Evolutionary conservation across 2,329 filamentous ascomycete genomes (phyloP).

Genomic region (Penicillium sp.): DNA sequence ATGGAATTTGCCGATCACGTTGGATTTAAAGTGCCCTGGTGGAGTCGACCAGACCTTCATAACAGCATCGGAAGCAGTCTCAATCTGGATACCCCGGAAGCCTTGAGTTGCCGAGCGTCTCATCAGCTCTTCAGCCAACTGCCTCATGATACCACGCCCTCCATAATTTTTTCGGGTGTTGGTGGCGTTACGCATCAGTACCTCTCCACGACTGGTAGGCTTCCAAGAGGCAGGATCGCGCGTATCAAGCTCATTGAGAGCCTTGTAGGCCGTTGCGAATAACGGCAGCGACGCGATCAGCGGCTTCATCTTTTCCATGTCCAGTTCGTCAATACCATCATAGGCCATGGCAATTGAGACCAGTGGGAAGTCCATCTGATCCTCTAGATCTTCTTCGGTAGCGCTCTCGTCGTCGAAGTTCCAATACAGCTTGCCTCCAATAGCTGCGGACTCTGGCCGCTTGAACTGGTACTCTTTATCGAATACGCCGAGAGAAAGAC

Average conservation of each 20-base stretch:
- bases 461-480: conserved; percentile 2
- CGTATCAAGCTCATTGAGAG: background rate
- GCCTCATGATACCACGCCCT: background rate
- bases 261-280: conserved; percentile 1
- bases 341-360: conserved; percentile 1
- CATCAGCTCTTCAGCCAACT: background rate
- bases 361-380: conserved; percentile 1
- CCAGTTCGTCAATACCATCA: background rate
- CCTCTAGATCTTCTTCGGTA: background rate
- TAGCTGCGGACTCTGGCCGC: background rate
- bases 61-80: background rate
- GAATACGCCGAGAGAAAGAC: background rate
- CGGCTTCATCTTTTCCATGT: background rate
- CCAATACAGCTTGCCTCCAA: background rate
- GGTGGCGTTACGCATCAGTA: background rate
- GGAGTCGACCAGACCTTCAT: background rate
- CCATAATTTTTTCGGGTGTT: background rate
- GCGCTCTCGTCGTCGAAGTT: background rate
- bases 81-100: conserved; percentile 1
- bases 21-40: background rate
- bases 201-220: background rate
- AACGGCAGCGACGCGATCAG: background rate
- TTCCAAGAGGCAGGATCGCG: background rate
- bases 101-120: background rate
- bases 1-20: background rate